Conservation (phyloP, 2,329 filamentous ascomycete species). For the Myriosclerotinia curreyana region DNA sequence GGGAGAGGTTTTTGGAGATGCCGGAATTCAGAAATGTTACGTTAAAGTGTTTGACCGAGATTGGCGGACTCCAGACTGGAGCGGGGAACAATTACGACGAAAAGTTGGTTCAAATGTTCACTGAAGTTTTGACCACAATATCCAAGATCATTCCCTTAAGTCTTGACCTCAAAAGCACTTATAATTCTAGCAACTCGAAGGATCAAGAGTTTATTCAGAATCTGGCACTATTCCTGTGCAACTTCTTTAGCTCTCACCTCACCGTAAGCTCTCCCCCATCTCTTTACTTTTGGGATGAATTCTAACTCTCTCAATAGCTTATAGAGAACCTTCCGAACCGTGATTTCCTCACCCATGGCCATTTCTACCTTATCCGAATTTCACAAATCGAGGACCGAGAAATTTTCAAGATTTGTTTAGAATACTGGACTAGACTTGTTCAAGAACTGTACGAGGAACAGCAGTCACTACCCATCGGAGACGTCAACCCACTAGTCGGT, state of each 20-base stretch:
- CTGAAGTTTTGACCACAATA: slow-evolving; percentile 88
- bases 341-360: slow-evolving; percentile 91
- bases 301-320: slow-evolving; percentile 51
- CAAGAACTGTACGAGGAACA: slow-evolving; percentile 99
- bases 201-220: slow-evolving; percentile 99
- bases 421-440: slow-evolving; percentile 98
- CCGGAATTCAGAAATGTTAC: slow-evolving; percentile 97
- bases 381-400: slow-evolving; percentile 98
- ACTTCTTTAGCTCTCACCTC: slow-evolving; percentile 93
- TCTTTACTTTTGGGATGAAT: slow-evolving; percentile 11
- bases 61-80: slow-evolving; percentile 87
- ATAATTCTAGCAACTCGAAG: slow-evolving; percentile 82
- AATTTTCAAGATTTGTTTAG: slow-evolving; percentile 98
- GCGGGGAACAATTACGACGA: slow-evolving; percentile 79
- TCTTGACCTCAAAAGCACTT: slow-evolving; percentile 87
- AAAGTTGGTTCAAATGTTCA: slow-evolving; percentile 97
- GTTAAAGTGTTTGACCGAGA: slow-evolving; percentile 94
- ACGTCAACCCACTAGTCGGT: slow-evolving; percentile 83
- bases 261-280: slow-evolving; percentile 52
- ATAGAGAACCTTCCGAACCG: slow-evolving; percentile 95
- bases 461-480: slow-evolving; percentile 91
- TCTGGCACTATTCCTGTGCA: slow-evolving; percentile 89
- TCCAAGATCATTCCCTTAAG: slow-evolving; percentile 88
- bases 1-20: slow-evolving; percentile 86
- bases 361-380: slow-evolving; percentile 97